phyloP scores from a whole-genome alignment of 768 basidiomycete genomes.

The Kwoniella dendrophila region DNA sequence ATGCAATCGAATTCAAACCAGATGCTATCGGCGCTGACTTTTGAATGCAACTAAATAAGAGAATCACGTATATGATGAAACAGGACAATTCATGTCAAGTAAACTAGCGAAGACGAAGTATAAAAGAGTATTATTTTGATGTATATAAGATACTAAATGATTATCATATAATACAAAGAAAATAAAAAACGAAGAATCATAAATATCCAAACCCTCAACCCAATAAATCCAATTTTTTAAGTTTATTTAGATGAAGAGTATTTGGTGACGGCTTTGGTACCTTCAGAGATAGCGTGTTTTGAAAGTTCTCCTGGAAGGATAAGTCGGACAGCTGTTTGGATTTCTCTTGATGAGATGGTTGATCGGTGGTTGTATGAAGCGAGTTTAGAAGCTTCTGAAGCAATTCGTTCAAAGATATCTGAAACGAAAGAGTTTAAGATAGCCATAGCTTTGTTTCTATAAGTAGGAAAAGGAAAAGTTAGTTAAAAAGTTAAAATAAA shows the following conservation, averaged over 20 bases:
- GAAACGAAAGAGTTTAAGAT: slow-evolving; percentile 96
- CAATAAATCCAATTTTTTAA: background rate
- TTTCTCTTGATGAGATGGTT: slow-evolving; percentile 97
- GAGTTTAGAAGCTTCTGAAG: slow-evolving; percentile 65
- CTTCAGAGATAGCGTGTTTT: slow-evolving; percentile 92
- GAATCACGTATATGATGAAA: slow-evolving; percentile 23
- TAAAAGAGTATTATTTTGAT: slow-evolving; percentile 6
- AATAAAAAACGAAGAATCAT: slow-evolving; percentile 2
- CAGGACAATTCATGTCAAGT: slow-evolving; percentile 33
- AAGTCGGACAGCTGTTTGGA: slow-evolving; percentile 93
- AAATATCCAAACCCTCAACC: background rate
- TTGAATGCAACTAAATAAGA: background rate
- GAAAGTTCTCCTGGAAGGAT: slow-evolving; percentile 95
- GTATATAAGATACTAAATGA: background rate
- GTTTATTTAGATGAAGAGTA: slow-evolving; percentile 56
- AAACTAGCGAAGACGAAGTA: slow-evolving; percentile 32
- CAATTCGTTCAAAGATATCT: slow-evolving; percentile 68
- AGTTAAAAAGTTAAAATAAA: slow-evolving; percentile 56
- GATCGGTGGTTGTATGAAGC: slow-evolving; percentile 98
- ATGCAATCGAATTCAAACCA: too few relatives aligned
- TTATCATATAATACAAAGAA: background rate
- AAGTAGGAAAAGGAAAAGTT: background rate
- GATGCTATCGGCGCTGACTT: background rate
- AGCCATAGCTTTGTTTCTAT: slow-evolving; percentile 89
- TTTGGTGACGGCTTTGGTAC: slow-evolving; percentile 74